A percentile compares a stretch with the other conserved stretches of the same genome.
phyloP scores from a whole-genome alignment of 2,329 filamentous ascomycete genomes.

The Sarocladiaceae sp. region DNA sequence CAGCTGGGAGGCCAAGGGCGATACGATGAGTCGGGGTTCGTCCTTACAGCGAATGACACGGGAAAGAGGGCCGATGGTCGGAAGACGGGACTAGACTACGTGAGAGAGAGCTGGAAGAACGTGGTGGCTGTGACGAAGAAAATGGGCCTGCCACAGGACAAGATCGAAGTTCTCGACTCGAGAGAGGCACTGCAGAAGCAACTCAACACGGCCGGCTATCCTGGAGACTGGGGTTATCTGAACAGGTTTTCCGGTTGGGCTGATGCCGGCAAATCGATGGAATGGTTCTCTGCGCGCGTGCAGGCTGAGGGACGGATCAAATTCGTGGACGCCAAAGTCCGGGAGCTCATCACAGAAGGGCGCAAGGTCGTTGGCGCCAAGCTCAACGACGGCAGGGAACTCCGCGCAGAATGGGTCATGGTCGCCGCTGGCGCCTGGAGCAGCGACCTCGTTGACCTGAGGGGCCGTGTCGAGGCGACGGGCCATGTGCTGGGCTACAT shows the following conservation, averaged over 20 bases:
- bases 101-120: conserved; percentile 54
- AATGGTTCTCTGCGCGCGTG: conserved; percentile 51
- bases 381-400: conserved; percentile 26
- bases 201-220: conserved; percentile 42
- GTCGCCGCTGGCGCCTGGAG: conserved; percentile 88
- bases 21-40: conserved; percentile 65
- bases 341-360: conserved; percentile 32
- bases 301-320: conserved; percentile 47
- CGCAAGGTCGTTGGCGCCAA: conserved; percentile 47
- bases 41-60: conserved; percentile 52
- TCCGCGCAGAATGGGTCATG: conserved; percentile 64
- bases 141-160: conserved; percentile 26
- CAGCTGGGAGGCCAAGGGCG: conserved; percentile 57
- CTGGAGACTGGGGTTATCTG: conserved; percentile 63
- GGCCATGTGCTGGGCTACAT: conserved; percentile 79
- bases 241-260: conserved; percentile 76
- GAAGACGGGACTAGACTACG: conserved; percentile 51
- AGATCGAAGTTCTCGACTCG: conserved; percentile 39
- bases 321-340: conserved; percentile 46
- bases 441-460: conserved; percentile 66
- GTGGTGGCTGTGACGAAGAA: conserved; percentile 40
- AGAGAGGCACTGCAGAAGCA: conserved; percentile 35
- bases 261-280: conserved; percentile 65
- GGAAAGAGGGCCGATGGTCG: conserved; percentile 18
- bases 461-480: conserved; percentile 70